A percentile compares a stretch with the other conserved stretches of the same genome.
phyloP scores from a whole-genome alignment of 768 basidiomycete species.

The Macrolepiota dolichaula region DNA sequence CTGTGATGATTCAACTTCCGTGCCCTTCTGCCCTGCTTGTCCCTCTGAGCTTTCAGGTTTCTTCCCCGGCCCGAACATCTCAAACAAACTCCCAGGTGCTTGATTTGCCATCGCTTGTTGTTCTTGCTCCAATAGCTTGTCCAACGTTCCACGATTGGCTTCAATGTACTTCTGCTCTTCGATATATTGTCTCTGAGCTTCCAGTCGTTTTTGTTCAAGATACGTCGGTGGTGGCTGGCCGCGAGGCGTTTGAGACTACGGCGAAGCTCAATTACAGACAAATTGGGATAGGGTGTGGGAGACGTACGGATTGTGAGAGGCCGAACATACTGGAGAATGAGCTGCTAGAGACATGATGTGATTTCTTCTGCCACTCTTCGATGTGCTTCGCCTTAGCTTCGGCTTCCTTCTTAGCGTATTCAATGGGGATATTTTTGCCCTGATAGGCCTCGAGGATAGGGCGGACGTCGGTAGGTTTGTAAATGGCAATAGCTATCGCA shows the following conservation, averaged over 20 bases:
- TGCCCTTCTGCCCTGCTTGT: background rate
- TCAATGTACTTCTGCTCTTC: constrained; percentile 49
- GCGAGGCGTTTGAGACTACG: constrained; percentile 19
- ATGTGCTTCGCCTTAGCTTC: constrained; percentile 75
- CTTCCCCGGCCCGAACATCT: constrained; percentile 34
- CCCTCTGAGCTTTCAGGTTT: background rate
- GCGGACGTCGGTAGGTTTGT: constrained; percentile 82
- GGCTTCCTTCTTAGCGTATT: constrained; percentile 87
- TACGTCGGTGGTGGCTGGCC: constrained; percentile 43
- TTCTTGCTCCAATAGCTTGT: constrained; percentile 26
- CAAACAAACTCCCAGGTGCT: constrained; percentile 46
- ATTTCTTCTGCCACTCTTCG: constrained; percentile 73
- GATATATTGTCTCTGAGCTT: constrained; percentile 46
- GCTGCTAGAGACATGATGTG: constrained; percentile 26
- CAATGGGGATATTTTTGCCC: constrained; percentile 84
- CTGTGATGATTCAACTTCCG: background rate
- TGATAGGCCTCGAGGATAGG: constrained; percentile 82
- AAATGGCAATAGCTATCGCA: constrained; percentile 82
- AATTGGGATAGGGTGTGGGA: background rate
- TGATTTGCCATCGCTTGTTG: constrained; percentile 38
- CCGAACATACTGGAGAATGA: constrained; percentile 41
- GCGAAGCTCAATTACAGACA: background rate
- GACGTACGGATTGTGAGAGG: constrained; percentile 24
- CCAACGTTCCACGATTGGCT: constrained; percentile 31
- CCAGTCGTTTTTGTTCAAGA: constrained; percentile 48